Evolutionary conservation across 768 basidiomycete species (phyloP).

Genomic region (Boletus insuetus): DNA sequence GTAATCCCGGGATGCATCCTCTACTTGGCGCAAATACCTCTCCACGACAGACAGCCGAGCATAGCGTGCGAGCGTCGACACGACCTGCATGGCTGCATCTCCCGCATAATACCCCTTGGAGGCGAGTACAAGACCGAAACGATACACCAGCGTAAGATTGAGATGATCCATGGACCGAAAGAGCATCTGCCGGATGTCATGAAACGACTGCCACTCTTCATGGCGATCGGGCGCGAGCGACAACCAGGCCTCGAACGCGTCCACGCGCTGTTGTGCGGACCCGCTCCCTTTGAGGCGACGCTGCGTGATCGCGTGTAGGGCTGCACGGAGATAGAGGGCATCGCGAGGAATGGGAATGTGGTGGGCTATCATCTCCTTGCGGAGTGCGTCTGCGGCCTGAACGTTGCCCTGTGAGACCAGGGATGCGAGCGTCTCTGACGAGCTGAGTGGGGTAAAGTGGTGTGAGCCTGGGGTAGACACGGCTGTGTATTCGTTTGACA

Average conservation of each 20-base stretch:
- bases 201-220: conserved; percentile 17
- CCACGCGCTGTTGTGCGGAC: conserved; percentile 15
- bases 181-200: conserved; percentile 32
- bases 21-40: conserved; percentile 38
- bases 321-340: conserved; percentile 37
- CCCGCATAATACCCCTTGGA: conserved; percentile 42
- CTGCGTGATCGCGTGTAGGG: conserved; percentile 30
- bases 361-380: conserved; percentile 38
- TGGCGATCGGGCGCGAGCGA: conserved; percentile 38
- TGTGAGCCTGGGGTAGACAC: conserved; percentile 4
- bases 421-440: conserved; percentile 21
- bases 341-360: conserved; percentile 37
- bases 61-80: conserved; percentile 45
- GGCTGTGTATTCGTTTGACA: conserved; percentile 33
- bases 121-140: conserved; percentile 43
- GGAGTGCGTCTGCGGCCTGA: conserved; percentile 34
- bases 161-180: conserved; percentile 29
- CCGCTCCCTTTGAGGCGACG: conserved; percentile 11
- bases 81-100: conserved; percentile 18
- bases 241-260: conserved; percentile 42
- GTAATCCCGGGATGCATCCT: conserved; percentile 14
- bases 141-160: conserved; percentile 38
- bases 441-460: conserved; percentile 21
- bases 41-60: conserved; percentile 33
- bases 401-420: conserved; percentile 25